phyloP scores from a whole-genome alignment of 1,139 yeast genomes.

The Sporopachydermia cereana region DNA sequence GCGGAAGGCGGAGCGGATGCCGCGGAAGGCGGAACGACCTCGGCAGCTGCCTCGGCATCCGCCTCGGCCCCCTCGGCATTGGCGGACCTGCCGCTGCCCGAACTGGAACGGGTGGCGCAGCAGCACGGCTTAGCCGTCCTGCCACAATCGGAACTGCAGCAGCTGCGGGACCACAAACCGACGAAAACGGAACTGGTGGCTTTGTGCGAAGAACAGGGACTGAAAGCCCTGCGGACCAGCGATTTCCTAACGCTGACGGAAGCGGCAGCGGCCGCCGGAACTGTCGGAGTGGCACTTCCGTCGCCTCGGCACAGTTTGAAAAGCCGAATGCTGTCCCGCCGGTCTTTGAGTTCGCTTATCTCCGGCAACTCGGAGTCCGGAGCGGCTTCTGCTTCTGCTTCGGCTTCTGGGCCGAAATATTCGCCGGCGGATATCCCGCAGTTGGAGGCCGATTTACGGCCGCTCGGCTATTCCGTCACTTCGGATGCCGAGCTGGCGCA shows the following conservation, averaged over 20 bases:
- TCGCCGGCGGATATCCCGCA: background rate
- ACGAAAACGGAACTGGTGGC: conserved; percentile 5
- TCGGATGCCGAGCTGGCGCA: conserved; percentile 37
- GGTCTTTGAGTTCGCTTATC: background rate
- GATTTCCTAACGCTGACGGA: background rate
- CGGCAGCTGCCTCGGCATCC: conserved; percentile 3
- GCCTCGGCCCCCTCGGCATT: no score
- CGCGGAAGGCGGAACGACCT: no score
- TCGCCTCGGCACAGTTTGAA: background rate
- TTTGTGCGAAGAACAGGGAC: background rate
- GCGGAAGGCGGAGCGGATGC: no score
- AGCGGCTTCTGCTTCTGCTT: background rate
- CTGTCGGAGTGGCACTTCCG: background rate
- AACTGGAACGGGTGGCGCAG: background rate
- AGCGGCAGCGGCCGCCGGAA: background rate
- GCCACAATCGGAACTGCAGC: conserved; percentile 20
- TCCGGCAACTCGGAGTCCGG: background rate
- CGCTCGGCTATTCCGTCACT: background rate
- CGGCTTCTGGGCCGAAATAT: background rate
- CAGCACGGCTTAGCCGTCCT: background rate
- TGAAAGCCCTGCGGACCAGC: background rate
- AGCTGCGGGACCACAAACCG: conserved; percentile 12
- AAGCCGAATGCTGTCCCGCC: background rate
- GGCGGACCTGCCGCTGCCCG: background rate
- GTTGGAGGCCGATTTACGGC: conserved; percentile 4